Base-by-base conservation (phyloP, 257 asterid genomes). In the Solanum verrucosum region DNA sequence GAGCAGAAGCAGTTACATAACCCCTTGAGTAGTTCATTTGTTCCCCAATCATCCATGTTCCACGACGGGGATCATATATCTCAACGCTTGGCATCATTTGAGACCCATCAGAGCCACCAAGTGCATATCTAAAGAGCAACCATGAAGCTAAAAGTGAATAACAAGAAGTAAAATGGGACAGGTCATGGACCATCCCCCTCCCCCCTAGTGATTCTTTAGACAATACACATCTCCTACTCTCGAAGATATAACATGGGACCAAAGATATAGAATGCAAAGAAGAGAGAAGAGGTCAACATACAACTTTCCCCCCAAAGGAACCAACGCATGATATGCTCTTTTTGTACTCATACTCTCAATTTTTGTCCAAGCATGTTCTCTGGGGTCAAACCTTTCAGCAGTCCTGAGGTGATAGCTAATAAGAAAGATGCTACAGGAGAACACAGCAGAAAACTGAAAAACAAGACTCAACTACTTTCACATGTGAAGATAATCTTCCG, bases 331-430 rank as follows among this genome's bases (percentile, higher is more conserved):
- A 87, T 95, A 91, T 87, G 96, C 96, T 90, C 96, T 93, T 73
- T 78, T 88, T 25, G 90, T 88, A 73, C 84, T 91, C 98, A 95
- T 94, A 70, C 94, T 91, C 89, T 88, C 90, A 38, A 93, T 91
- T 86, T 88, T 93, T 84, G 91, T 89, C 98, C 98, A 95, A 29
- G 96, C 89, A 90, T 95, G 94, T 88, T 96, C 96, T 89, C 98
- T 91, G 42, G 98, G 98, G 90, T 96, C 98, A 83, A 94, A 96
- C 88, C 96, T 94, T 93, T 96, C 98, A 65, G 96, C 98, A 89
- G 98, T 90, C 92, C 98, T 96, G 84, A 44, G 42, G 90, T 56
- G 40, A 49, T 59, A 15, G 35, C 33, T 27, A 13, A 83, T 81
- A 37, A 79, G 59, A 7, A 83, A 78, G 70, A 44, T 60, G 85